Conservation (phyloP, 1,284 basidiomycete genomes). For the Fistulina hepatica region DNA sequence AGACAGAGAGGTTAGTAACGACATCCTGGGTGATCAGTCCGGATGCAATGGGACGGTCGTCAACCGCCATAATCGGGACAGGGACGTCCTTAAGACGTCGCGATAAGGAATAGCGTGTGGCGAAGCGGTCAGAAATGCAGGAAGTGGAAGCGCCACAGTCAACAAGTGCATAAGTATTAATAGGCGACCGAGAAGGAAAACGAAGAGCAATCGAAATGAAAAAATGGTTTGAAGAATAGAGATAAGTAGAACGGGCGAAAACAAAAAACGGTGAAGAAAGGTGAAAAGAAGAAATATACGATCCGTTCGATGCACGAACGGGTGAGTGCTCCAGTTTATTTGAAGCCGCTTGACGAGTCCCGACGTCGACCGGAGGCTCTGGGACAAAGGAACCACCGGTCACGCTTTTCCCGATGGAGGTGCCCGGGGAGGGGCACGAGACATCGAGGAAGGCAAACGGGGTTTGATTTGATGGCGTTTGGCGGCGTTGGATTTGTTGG, state of each 20-base stretch:
- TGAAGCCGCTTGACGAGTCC: no score
- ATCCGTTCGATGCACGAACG: no score
- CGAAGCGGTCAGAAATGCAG: conserved; percentile 22
- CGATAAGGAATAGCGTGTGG: conserved; percentile 20
- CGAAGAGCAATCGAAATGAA: conserved; percentile 18
- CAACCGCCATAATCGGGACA: conserved; percentile 23
- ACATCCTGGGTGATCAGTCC: conserved; percentile 25
- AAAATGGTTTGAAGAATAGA: conserved; percentile 19
- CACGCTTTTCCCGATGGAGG: no score
- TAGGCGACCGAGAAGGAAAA: conserved; percentile 14
- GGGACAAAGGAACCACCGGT: no score
- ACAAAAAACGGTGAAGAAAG: conserved; percentile 11
- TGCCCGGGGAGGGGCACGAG: no score
- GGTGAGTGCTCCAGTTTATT: no score
- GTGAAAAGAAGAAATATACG: no score
- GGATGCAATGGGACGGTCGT: conserved; percentile 23
- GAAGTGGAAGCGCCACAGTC: conserved; percentile 21
- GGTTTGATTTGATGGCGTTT: no score
- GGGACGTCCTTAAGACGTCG: conserved; percentile 17
- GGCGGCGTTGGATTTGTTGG: no score
- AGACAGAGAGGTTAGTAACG: conserved; percentile 16
- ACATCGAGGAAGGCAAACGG: no score
- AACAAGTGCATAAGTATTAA: conserved; percentile 15
- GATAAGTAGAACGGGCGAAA: conserved; percentile 5
- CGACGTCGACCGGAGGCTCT: no score